Percentiles rank a stretch among this genome's conserved stretches.
phyloP scores from a whole-genome alignment of 2,329 filamentous ascomycete species.

The Capronia americana region DNA sequence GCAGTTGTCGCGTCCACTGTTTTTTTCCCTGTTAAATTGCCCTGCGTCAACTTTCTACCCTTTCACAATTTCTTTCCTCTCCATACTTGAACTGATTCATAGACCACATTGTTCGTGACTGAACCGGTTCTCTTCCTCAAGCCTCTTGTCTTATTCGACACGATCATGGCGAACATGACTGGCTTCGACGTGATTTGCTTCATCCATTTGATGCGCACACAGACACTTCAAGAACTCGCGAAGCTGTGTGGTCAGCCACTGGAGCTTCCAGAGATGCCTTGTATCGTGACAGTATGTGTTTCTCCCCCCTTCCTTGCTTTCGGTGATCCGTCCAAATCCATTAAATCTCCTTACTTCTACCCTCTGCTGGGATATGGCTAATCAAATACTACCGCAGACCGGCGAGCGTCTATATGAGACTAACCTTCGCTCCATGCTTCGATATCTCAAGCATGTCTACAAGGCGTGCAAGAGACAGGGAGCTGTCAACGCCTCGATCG shows the following conservation, averaged over 20 bases:
- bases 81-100: not conserved
- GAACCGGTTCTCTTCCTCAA: not conserved
- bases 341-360: not conserved
- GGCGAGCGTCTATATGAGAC: conserved; percentile 11
- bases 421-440: conserved; percentile 13
- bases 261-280: not conserved
- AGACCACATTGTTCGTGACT: not conserved
- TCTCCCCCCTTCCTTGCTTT: not conserved
- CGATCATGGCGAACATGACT: not conserved
- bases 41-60: not conserved
- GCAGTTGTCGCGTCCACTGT: not conserved
- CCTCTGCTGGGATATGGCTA: not conserved
- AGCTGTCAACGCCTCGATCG: not conserved
- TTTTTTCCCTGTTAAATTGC: not conserved
- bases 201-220: not conserved
- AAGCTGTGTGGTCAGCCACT: not conserved
- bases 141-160: not conserved
- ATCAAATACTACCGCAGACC: not conserved
- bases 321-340: not conserved
- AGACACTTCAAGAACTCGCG: not conserved
- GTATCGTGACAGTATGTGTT: conserved; percentile 10
- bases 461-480: conserved; percentile 22
- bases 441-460: conserved; percentile 22
- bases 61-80: not conserved
- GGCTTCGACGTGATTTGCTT: not conserved